Evolutionary conservation across 345 rosid species (phyloP).

Genomic region (Aegle marmelos): DNA sequence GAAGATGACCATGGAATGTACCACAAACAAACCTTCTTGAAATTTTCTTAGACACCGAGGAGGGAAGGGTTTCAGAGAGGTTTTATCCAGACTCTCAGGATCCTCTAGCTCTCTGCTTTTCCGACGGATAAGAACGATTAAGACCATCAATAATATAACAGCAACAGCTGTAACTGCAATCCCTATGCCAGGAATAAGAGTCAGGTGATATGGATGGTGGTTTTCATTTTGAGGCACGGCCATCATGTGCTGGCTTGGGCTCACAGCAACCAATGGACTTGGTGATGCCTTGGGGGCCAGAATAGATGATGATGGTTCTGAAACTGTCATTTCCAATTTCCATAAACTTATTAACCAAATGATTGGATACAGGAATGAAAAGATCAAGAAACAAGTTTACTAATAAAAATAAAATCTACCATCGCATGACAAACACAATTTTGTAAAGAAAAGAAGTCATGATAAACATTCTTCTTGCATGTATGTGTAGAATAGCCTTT

Average conservation of each 20-base stretch:
- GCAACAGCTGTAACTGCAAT: slow-evolving; percentile 62
- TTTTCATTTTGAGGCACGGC: slow-evolving; percentile 37
- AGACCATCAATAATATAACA: slow-evolving; percentile 50
- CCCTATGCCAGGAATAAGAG: slow-evolving; percentile 60
- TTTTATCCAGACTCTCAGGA: slow-evolving; percentile 40
- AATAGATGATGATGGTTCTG: slow-evolving; percentile 48
- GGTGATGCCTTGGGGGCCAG: slow-evolving; percentile 52
- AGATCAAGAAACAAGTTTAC: not conserved
- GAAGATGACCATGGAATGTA: slow-evolving; percentile 8
- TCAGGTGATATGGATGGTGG: slow-evolving; percentile 62
- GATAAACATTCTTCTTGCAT: not conserved
- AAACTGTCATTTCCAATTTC: slow-evolving; percentile 26
- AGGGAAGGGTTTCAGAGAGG: slow-evolving; percentile 47
- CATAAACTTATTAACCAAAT: slow-evolving; percentile 4
- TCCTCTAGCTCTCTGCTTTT: slow-evolving; percentile 63
- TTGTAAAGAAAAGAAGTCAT: not conserved
- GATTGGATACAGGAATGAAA: not conserved
- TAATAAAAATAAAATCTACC: not conserved
- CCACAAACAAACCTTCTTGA: slow-evolving; percentile 57
- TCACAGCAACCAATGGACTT: slow-evolving; percentile 52
- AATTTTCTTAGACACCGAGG: slow-evolving; percentile 47
- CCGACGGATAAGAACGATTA: slow-evolving; percentile 66
- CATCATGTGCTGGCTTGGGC: slow-evolving; percentile 58
- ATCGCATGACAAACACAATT: not conserved
- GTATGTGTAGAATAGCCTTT: not conserved